These are phyloP conservation scores for Elsinoe australis DNA, from an alignment of 2,329 filamentous ascomycete genomes.

Conservation along the genomic window DNA sequence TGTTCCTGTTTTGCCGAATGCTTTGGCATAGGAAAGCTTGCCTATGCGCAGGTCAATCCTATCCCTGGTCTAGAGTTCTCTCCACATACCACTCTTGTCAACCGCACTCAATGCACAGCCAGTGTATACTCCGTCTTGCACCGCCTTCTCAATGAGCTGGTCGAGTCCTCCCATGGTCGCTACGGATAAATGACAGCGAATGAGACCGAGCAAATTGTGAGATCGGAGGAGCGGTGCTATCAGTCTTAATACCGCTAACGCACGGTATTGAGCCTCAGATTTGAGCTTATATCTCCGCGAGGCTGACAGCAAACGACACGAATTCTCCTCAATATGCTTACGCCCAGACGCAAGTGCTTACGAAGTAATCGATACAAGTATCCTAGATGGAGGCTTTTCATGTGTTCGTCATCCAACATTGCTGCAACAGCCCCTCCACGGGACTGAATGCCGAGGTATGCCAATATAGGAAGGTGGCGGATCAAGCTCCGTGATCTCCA, in stretches of 20 bases:
- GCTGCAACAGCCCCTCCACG: constrained; percentile 8
- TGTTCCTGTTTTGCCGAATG: constrained; percentile 24
- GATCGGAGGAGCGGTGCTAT: no score
- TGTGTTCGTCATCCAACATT: not conserved
- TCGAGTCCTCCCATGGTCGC: constrained; percentile 22
- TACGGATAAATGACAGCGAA: not conserved
- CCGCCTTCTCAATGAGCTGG: constrained; percentile 24
- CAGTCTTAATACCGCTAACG: no score
- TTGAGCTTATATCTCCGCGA: no score
- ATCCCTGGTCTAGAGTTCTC: not conserved
- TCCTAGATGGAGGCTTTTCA: not conserved
- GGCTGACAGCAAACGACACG: no score
- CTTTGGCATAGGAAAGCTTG: constrained; percentile 27
- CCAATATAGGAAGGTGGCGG: constrained; percentile 13
- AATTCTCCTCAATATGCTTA: not conserved
- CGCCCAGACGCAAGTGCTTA: not conserved
- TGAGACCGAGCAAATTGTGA: not conserved
- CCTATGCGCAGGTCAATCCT: not conserved
- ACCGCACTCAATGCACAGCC: constrained; percentile 20
- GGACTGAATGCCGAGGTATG: constrained; percentile 12
- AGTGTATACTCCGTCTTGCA: constrained; percentile 28
- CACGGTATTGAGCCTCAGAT: no score
- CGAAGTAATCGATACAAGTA: no score
- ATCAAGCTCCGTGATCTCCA: constrained; percentile 6
- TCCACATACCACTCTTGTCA: constrained; percentile 7